Base-by-base conservation (phyloP, 2,329 filamentous ascomycete species). In the Onygena corvina region DNA sequence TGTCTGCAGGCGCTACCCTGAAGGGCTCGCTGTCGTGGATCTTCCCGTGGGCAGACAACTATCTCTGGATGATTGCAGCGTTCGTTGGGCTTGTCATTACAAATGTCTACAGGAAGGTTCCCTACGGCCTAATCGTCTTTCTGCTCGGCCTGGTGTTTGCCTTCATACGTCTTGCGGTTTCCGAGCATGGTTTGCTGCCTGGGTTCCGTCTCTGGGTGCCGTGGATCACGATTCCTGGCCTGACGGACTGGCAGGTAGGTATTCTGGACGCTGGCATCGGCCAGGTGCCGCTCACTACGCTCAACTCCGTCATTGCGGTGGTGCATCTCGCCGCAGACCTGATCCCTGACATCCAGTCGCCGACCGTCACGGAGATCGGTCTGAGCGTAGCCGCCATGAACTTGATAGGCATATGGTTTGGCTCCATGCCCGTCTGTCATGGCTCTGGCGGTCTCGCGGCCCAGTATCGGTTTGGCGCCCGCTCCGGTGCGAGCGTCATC, bases 371-470 rank as follows among this genome's bases (percentile, higher is more conserved):
- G 0, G 74, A 80, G 0, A 73, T 96, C 25, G 90, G 89, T 1
- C 64, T 89, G 52, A 94, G 86, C 49, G 86, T 96, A 3, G 81
- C 83, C 0, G 59, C 73, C 1, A 93, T 94, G 79, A 96, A 96
- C 62, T 70, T 95, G 2, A 64, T 84, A 1, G 84, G 84, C 12
- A 89, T 86, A 59, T 94, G 86, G 85, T 93, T 94, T 59, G 89
- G 89, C 44, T 84, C 84, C 3, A 96, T 95, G 92, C 92, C 90
- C 2, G 81, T 92, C 3, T 96, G 92, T 61, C 92, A 96, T 62
- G 90, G 90, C 3, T 87, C 87, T 0, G 90, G 90, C 2, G 90
- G 90, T 0, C 72, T 96, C 0, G 92, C 92, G 3, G 92, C 84
- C 0, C 90, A 96, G 63, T 86, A 87, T 64, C 80, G 87, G 3